Base-by-base conservation (phyloP, 495 filamentous ascomycete species). In the Aspergillus haitiensis region DNA sequence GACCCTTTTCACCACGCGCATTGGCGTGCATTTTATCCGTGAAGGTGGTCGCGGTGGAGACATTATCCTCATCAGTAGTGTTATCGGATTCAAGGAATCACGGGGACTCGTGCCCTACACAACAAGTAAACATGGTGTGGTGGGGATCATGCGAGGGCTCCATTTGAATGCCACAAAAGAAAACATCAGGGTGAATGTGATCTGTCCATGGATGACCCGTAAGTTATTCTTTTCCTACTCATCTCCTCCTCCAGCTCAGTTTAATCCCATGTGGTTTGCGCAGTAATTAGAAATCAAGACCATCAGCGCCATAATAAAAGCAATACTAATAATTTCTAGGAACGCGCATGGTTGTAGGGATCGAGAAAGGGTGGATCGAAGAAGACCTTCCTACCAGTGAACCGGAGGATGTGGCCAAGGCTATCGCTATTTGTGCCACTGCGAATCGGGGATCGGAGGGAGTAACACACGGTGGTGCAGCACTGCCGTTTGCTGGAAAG, bases 171-270 rank as follows among this genome's bases (percentile, higher is more conserved):
- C 55, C 1, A 35, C n/a, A 15, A 9, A 9, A 11, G 44, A 57
- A 16, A 32, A 32, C 7, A 57, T 57, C 33, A 33, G n/a, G 15
- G 55, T 58, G 3, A 58, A 58, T 49, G 45, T 49, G 34, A 51
- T 58, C 27, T 58, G 55, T 51, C 55, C 55, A 12, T 58, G 55
- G 55, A 37, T 58, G 16, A 58, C 55, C 35, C 50, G 45, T 56
- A 27, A 13, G 37, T 52, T 18, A 18, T 21, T 4, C 50, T 50
- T 10, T 52, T n/a, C 15, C 50, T 39, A 11, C 37, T 40, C 4
- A 4, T 21, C 52, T 33, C 37, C 27, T 55, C 40, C 11, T 45
- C 18, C 37, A 4, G 37, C 4, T 40, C 37, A 40, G n/a, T 40
- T 40, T 40, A 6, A 18, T 47, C 16, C n/a, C 6, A 18, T 47